Evolutionary conservation across 2,329 filamentous ascomycete species (phyloP), one percentile per base, ranked within the genome.

Genomic region (Pestalotiopsis sp.): DNA sequence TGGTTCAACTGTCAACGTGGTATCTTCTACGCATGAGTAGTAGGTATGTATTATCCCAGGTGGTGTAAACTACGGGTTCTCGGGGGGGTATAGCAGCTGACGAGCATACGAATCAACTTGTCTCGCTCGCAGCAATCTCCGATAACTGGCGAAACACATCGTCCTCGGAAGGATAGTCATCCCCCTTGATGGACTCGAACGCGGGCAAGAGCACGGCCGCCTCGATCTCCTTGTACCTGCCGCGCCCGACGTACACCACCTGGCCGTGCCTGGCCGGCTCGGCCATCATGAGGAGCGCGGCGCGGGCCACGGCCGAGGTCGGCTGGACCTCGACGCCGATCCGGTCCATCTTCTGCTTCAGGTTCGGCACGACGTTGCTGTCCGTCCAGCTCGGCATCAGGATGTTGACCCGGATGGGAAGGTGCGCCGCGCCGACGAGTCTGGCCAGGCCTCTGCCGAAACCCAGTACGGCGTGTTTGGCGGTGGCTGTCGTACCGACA

Each of bases 391-490:
- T 84, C 1, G 88, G 87, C 1, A 85, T 82, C 23, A 90, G 77
- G 6, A 80, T 83, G 77, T 90, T 90, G 64, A 90, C 74, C 17
- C 88, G 84, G 59, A 90, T 83, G 1, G 85, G 83, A 1, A 85
- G 69, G n/a, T 74, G 69, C 12, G 79, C 76, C 2, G 71, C 71
- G 11, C 73, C 70, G 2, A 87, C 70, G 3, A 82, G 75, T 2
- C 77, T 76, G 1, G 81, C 74, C 9, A 87, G 76, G 2, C 84
- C 83, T 36, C 87, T 82, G 23, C 86, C 80, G 67, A 87, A 83
- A 2, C 88, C 87, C 0, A 89, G 70, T 0, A 88, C 83, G 27
- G 82, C 88, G 67, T 88, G 85, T 68, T 90, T 90, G 36, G 86
- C 78, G 2, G 84, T 82, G 1, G 83, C 83, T 11, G 27, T 45